phyloP scores from a whole-genome alignment of 2,329 filamentous ascomycete species.

The Penicillium sp. region DNA sequence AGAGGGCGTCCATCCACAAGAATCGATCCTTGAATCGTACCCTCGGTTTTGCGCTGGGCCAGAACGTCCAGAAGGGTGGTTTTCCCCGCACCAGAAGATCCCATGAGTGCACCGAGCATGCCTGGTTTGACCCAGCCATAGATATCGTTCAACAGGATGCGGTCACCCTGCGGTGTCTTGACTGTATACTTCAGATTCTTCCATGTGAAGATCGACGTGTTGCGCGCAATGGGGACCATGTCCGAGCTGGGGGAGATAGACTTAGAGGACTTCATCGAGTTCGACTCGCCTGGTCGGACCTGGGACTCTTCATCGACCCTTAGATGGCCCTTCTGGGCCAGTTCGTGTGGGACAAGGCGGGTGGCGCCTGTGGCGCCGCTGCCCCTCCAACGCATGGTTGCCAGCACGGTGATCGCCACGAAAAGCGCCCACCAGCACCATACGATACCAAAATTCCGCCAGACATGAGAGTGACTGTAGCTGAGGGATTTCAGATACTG shows the following conservation, averaged over 20 bases:
- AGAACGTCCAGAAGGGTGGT: slow-evolving; percentile 73
- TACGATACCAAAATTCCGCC: slow-evolving; percentile 65
- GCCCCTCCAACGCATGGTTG: too few relatives aligned
- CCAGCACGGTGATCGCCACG: slow-evolving; percentile 56
- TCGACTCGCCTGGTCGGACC: too few relatives aligned
- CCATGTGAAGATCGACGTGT: not conserved
- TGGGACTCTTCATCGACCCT: slow-evolving; percentile 20
- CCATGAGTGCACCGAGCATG: slow-evolving; percentile 77
- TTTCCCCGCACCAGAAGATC: slow-evolving; percentile 77
- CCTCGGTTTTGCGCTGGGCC: slow-evolving; percentile 69
- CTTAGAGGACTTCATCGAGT: slow-evolving; percentile 17
- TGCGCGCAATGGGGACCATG: not conserved
- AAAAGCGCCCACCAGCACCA: slow-evolving; percentile 67
- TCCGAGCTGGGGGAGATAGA: not conserved
- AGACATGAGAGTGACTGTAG: slow-evolving; percentile 58
- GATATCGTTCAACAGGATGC: slow-evolving; percentile 66
- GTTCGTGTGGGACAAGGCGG: not conserved
- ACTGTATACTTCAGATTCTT: not conserved
- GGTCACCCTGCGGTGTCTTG: slow-evolving; percentile 48
- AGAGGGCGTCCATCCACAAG: slow-evolving; percentile 66
- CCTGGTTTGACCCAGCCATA: slow-evolving; percentile 78
- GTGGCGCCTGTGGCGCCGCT: not conserved
- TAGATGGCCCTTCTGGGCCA: too few relatives aligned
- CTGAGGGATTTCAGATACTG: not conserved
- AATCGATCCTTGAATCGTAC: slow-evolving; percentile 65